Conservation (phyloP, 148 eudicot species). For the Suaeda aralocaspica region DNA sequence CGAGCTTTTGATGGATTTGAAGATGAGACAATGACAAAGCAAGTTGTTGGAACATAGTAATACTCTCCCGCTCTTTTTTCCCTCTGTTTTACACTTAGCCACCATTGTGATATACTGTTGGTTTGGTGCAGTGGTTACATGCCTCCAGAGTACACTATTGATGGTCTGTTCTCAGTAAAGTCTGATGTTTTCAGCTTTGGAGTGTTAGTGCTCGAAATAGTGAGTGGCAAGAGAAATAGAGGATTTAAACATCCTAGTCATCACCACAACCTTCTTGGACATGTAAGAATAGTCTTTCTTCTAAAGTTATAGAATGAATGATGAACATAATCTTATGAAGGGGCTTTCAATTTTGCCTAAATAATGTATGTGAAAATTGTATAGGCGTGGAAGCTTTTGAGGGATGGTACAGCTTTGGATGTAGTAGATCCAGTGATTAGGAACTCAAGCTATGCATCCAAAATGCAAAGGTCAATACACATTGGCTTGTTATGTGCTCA, state of each 20-base stretch:
- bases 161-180: slow-evolving; percentile 24
- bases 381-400: slow-evolving; percentile 23
- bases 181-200: slow-evolving; percentile 31
- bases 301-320: background rate
- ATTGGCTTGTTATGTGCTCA: slow-evolving; percentile 27
- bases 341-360: background rate
- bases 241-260: slow-evolving; percentile 26
- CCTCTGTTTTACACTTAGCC: background rate
- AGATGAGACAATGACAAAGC: slow-evolving; percentile 18
- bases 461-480: slow-evolving; percentile 14
- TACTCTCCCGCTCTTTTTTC: background rate
- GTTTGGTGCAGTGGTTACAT: slow-evolving; percentile 21
- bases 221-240: slow-evolving; percentile 25
- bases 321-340: background rate
- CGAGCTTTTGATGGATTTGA: slow-evolving; percentile 25
- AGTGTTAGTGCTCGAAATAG: slow-evolving; percentile 25
- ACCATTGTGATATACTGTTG: background rate
- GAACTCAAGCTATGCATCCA: slow-evolving; percentile 1
- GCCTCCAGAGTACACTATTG: slow-evolving; percentile 27
- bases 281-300: slow-evolving; percentile 16
- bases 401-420: slow-evolving; percentile 15
- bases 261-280: slow-evolving; percentile 26
- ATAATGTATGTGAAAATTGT: background rate
- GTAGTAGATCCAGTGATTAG: slow-evolving; percentile 6
- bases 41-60: slow-evolving; percentile 30